Conservation (phyloP, 176 grass and related monocot species). For the Otatea glauca region DNA sequence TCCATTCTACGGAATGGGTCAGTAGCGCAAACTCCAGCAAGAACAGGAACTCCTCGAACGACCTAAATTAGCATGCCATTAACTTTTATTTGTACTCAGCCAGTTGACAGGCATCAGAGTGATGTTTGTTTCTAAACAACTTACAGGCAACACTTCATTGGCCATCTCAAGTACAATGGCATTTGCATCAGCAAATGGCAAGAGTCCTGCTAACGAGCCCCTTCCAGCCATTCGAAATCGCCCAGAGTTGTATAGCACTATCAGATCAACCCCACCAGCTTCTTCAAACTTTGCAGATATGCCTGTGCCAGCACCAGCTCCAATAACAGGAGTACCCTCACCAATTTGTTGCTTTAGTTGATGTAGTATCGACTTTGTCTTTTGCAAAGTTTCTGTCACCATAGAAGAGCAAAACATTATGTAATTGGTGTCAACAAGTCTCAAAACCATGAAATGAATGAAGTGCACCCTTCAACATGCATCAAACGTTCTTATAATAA, state of each 20-base stretch:
- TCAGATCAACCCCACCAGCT: constrained; percentile 89
- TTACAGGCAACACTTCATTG: constrained; percentile 87
- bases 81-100: constrained; percentile 22
- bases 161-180: constrained; percentile 96
- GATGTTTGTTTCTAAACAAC: constrained; percentile 33
- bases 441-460: constrained; percentile 6
- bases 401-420: constrained; percentile 31
- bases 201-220: constrained; percentile 84
- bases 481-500: background rate
- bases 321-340: constrained; percentile 83
- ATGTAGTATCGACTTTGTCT: constrained; percentile 64
- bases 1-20: constrained; percentile 95
- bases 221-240: constrained; percentile 94
- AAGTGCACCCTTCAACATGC: background rate
- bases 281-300: constrained; percentile 99
- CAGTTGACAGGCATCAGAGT: background rate
- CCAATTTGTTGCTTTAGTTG: constrained; percentile 73
- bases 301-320: constrained; percentile 87
- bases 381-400: constrained; percentile 70
- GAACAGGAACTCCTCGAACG: constrained; percentile 84
- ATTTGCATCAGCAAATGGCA: constrained; percentile 94
- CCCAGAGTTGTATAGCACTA: constrained; percentile 94
- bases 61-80: constrained; percentile 56
- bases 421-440: background rate
- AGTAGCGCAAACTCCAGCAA: constrained; percentile 95